Conservation (phyloP, 1,284 basidiomycete species). For the Mycena sp. region DNA sequence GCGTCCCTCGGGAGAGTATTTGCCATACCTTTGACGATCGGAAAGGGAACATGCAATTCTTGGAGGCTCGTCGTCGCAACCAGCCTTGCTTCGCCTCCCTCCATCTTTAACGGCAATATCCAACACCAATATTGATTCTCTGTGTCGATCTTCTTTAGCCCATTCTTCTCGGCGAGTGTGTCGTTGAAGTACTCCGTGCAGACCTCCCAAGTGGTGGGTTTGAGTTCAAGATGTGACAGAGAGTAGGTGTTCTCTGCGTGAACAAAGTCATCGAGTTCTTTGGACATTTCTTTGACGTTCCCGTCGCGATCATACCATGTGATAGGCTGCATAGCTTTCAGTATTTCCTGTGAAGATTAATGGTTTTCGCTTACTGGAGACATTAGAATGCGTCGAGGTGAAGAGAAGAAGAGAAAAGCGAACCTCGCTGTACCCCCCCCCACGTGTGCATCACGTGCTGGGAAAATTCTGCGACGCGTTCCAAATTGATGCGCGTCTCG, state of each 20-base stretch:
- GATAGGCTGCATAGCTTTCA: background rate
- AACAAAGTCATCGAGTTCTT: slow-evolving; percentile 12
- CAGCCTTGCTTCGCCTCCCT: slow-evolving; percentile 8
- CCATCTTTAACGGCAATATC: slow-evolving; percentile 1
- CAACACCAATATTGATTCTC: slow-evolving; percentile 17
- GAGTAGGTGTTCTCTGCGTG: slow-evolving; percentile 18
- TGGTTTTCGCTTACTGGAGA: no score
- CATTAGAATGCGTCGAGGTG: no score
- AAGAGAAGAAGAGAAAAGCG: no score
- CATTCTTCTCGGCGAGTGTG: background rate
- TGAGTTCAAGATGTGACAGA: slow-evolving; percentile 6
- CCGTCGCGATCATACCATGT: slow-evolving; percentile 17
- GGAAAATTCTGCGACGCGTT: no score
- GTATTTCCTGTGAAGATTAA: no score
- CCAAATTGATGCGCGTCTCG: no score
- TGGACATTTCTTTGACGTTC: slow-evolving; percentile 1
- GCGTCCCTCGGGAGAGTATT: no score
- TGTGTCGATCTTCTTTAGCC: background rate
- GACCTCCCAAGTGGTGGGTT: slow-evolving; percentile 11
- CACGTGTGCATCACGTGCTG: no score
- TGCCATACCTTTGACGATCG: slow-evolving; percentile 1
- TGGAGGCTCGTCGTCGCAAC: slow-evolving; percentile 10
- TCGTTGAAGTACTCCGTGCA: slow-evolving; percentile 7
- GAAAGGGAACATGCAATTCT: slow-evolving; percentile 3
- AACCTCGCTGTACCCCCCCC: no score